These are phyloP conservation scores for Alnus glutinosa DNA, from an alignment of 306 rosid genomes.

Conservation along the genomic window DNA sequence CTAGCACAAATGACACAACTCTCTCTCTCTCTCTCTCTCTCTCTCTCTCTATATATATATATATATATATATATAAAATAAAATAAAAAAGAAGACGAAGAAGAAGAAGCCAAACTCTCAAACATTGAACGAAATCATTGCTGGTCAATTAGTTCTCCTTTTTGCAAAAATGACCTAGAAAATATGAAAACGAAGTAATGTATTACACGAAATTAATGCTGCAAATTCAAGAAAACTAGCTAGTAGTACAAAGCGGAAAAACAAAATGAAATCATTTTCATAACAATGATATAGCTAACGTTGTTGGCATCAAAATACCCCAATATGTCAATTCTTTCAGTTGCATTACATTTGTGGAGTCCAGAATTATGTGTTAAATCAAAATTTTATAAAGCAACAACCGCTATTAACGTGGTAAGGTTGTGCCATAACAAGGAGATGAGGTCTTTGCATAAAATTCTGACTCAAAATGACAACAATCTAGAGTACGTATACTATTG, in stretches of 20 bases:
- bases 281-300: neutral
- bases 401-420: neutral
- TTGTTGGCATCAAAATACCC: neutral
- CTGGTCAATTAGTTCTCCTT: neutral
- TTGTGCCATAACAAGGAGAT: neutral
- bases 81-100: too few relatives aligned
- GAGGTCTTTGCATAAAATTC: slow-evolving; percentile 1
- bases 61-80: too few relatives aligned
- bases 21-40: neutral
- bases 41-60: too few relatives aligned
- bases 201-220: neutral
- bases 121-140: neutral
- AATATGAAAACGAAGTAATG: neutral
- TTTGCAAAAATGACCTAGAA: neutral
- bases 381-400: neutral
- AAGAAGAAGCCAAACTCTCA: neutral
- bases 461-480: slow-evolving; percentile 15
- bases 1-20: neutral
- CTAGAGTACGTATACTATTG: slow-evolving; percentile 12
- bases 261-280: neutral
- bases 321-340: neutral
- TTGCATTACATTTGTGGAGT: slow-evolving; percentile 4
- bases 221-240: neutral
- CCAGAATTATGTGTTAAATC: neutral
- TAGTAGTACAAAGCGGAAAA: neutral